A percentile compares a stretch with the other conserved stretches of the same genome.
phyloP scores from a whole-genome alignment of 495 filamentous ascomycete genomes.

The Podospora tetraspora region DNA sequence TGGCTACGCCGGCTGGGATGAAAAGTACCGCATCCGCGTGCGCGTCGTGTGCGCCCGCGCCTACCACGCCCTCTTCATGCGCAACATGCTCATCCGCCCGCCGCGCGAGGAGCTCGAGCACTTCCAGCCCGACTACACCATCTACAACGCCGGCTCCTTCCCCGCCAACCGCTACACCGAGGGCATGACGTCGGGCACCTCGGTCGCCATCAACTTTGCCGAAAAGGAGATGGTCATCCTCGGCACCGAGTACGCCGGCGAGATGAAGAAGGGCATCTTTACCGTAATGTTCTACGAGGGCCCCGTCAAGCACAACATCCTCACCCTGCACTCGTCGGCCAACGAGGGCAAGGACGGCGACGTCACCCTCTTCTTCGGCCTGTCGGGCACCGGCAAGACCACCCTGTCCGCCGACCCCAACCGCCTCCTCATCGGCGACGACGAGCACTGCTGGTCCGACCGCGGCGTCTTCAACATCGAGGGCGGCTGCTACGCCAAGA shows the following conservation, averaged over 20 bases:
- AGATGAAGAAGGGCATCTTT: constrained; percentile 99
- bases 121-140: constrained; percentile 98
- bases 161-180: constrained; percentile 97
- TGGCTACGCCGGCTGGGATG: constrained; percentile 96
- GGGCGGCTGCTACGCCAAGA: constrained; percentile 99
- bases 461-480: constrained; percentile 98
- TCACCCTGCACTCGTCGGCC: constrained; percentile 96
- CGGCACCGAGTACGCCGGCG: constrained; percentile 96
- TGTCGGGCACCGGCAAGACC: constrained; percentile 98
- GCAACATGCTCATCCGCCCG: constrained; percentile 99
- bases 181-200: constrained; percentile 90
- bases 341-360: constrained; percentile 88
- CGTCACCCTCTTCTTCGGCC: constrained; percentile 97
- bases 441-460: constrained; percentile 99
- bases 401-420: constrained; percentile 96
- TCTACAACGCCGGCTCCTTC: constrained; percentile 99
- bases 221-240: constrained; percentile 89
- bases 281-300: constrained; percentile 99
- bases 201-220: constrained; percentile 76
- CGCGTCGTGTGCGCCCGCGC: constrained; percentile 97
- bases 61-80: constrained; percentile 99
- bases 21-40: constrained; percentile 95
- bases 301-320: constrained; percentile 98
- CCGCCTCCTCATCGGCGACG: constrained; percentile 92
- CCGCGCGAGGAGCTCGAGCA: constrained; percentile 80